Percentiles rank a stretch among this genome's conserved stretches.
phyloP scores from a whole-genome alignment of 2,329 filamentous ascomycete genomes.

The Aspergillus amoenus region DNA sequence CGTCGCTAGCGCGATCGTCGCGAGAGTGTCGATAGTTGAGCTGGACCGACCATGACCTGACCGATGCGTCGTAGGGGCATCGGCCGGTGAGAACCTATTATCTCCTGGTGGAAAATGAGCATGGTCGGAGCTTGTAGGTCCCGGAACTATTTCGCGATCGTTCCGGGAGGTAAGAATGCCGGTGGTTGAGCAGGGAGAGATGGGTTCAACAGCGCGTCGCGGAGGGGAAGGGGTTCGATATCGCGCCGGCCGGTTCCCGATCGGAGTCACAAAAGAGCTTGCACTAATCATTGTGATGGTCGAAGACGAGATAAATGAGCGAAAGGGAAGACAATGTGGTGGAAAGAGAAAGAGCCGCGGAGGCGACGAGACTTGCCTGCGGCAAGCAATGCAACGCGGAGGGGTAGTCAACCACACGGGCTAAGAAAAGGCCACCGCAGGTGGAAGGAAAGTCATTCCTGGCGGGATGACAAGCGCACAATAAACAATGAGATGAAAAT shows the following conservation, averaged over 20 bases:
- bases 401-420: slow-evolving; percentile 42
- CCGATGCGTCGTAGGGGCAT: slow-evolving; percentile 27
- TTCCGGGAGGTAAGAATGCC: slow-evolving; percentile 31
- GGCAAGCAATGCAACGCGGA: slow-evolving; percentile 42
- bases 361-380: slow-evolving; percentile 31
- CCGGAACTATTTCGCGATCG: slow-evolving; percentile 25
- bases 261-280: slow-evolving; percentile 38
- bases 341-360: slow-evolving; percentile 18
- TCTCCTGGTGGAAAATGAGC: slow-evolving; percentile 23
- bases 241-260: slow-evolving; percentile 39
- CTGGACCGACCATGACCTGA: slow-evolving; percentile 45
- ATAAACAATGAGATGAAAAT: slow-evolving; percentile 22
- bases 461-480: slow-evolving; percentile 28
- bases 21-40: slow-evolving; percentile 51
- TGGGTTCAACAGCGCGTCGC: slow-evolving; percentile 47
- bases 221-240: slow-evolving; percentile 50
- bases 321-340: slow-evolving; percentile 9
- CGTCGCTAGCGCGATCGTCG: slow-evolving; percentile 51
- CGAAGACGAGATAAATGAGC: slow-evolving; percentile 10
- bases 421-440: slow-evolving; percentile 40
- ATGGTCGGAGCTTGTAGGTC: slow-evolving; percentile 25
- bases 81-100: slow-evolving; percentile 19
- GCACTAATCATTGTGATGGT: slow-evolving; percentile 37
- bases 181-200: slow-evolving; percentile 39
- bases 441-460: slow-evolving; percentile 43